Percentiles rank a stretch among this genome's conserved stretches.
Evolutionary conservation across 352 stramenopile genomes (phyloP).

Genomic region (Pythium apleroticum): DNA sequence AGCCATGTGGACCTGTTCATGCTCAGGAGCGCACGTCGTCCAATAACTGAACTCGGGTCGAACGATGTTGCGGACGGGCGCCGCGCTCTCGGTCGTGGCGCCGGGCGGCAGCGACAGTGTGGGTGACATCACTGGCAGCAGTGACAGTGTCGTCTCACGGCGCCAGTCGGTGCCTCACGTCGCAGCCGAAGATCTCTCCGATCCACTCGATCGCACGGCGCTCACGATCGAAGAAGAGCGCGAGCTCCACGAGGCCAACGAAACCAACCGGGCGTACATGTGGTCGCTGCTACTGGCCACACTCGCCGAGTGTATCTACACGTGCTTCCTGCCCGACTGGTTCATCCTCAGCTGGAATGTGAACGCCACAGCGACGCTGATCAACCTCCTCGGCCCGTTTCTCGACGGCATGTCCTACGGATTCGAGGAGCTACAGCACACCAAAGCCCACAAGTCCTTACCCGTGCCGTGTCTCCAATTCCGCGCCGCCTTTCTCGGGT

Average conservation of each 20-base stretch:
- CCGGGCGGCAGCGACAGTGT: not conserved
- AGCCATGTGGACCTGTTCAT: not conserved
- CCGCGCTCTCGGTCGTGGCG: constrained; percentile 19
- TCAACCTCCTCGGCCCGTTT: constrained; percentile 78
- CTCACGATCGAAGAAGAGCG: constrained; percentile 20
- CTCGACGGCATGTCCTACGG: constrained; percentile 73
- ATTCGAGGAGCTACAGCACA: constrained; percentile 39
- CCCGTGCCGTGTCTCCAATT: constrained; percentile 64
- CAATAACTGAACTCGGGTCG: not conserved
- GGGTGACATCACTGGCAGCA: not conserved
- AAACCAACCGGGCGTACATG: constrained; percentile 55
- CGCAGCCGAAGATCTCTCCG: constrained; percentile 1
- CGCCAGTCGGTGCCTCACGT: not conserved
- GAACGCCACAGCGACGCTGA: constrained; percentile 62
- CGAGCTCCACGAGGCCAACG: constrained; percentile 32
- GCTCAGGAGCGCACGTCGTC: not conserved
- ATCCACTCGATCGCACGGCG: constrained; percentile 5
- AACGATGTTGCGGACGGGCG: constrained; percentile 7
- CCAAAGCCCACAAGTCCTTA: constrained; percentile 25
- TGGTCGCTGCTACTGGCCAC: constrained; percentile 72
- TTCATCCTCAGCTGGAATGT: constrained; percentile 39
- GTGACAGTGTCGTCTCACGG: not conserved
- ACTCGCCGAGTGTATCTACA: constrained; percentile 75
- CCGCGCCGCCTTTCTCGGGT: constrained; percentile 78
- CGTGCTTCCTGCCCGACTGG: constrained; percentile 69